Conservation (phyloP, 257 asterid genomes). For the Nicotiana attenuata region DNA sequence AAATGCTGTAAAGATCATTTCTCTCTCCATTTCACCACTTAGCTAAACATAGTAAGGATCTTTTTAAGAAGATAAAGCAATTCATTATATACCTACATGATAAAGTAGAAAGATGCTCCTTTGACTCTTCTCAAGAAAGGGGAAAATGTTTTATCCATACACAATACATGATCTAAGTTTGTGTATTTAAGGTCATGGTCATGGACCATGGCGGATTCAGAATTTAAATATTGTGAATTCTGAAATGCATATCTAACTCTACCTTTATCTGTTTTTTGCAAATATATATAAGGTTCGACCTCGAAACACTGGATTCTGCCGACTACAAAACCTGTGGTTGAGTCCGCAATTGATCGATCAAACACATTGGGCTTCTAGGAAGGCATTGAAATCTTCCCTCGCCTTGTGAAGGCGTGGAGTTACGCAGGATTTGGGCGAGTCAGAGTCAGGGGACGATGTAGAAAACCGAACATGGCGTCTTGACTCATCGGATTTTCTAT, state of each 20-base stretch:
- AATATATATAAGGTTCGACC: background rate
- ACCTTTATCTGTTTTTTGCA: background rate
- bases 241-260: background rate
- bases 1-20: background rate
- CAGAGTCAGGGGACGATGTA: constrained; percentile 38
- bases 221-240: background rate
- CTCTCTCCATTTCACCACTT: background rate
- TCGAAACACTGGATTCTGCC: background rate
- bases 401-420: constrained; percentile 45
- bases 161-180: background rate
- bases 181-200: background rate
- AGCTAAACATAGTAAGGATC: background rate
- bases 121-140: background rate
- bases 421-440: constrained; percentile 37
- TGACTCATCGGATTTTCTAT: constrained; percentile 29
- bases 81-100: background rate
- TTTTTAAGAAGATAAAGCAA: background rate
- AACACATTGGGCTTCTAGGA: constrained; percentile 62
- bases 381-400: constrained; percentile 60
- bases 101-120: background rate
- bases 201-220: background rate
- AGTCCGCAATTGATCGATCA: constrained; percentile 8
- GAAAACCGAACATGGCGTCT: constrained; percentile 69
- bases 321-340: background rate
- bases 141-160: background rate